These are phyloP conservation scores for Clarireedia paspali DNA, from an alignment of 2,329 filamentous ascomycete species.

Conservation along the genomic window DNA sequence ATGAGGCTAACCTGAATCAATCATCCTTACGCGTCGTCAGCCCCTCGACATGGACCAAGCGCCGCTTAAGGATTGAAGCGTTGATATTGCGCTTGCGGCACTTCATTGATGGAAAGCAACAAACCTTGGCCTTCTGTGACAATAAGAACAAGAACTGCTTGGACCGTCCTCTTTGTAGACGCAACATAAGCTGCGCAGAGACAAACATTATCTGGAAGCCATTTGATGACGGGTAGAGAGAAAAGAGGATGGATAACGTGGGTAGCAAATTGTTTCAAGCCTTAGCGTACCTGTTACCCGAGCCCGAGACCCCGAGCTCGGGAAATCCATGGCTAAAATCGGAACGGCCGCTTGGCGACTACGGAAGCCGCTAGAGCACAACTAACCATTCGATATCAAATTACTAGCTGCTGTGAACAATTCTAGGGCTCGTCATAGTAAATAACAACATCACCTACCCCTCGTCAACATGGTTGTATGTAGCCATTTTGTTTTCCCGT, in stretches of 20 bases:
- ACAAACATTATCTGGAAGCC: no score
- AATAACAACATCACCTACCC: neutral
- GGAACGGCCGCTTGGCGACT: neutral
- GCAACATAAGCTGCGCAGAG: no score
- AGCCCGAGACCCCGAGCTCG: no score
- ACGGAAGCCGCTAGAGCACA: neutral
- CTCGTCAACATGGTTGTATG: constrained; percentile 6
- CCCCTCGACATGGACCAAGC: neutral
- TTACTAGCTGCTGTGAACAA: neutral
- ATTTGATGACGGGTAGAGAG: no score
- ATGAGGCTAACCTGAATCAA: neutral
- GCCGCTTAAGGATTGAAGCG: neutral
- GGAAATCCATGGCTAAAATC: no score
- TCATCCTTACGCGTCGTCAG: constrained; percentile 3
- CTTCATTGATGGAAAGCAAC: neutral
- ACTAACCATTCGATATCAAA: neutral
- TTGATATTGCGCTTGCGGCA: neutral
- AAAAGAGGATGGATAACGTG: no score
- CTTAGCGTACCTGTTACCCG: no score
- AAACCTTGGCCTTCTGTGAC: neutral
- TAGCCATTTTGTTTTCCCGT: neutral
- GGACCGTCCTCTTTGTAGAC: no score
- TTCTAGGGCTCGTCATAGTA: neutral
- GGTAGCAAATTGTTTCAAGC: no score
- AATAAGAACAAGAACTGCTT: no score